Conservation (phyloP, 2,329 filamentous ascomycete genomes). For the Aspergillus alliaceus region DNA sequence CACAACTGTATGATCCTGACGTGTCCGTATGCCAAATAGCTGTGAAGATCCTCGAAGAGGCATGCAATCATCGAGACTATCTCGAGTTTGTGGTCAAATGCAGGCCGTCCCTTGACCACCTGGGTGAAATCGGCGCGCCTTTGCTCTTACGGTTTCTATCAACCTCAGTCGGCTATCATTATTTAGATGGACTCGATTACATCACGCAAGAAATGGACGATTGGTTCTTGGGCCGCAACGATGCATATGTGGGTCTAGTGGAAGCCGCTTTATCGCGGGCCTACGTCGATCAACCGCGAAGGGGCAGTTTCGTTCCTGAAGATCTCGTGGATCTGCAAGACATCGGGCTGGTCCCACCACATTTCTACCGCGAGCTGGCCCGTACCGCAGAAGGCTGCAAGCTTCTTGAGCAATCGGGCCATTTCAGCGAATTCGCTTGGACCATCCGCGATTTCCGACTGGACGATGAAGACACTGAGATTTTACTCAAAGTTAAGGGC, state of each 20-base stretch:
- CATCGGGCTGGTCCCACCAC: slow-evolving; percentile 74
- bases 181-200: slow-evolving; percentile 93
- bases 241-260: slow-evolving; percentile 90
- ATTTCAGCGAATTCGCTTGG: slow-evolving; percentile 88
- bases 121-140: slow-evolving; percentile 94
- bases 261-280: slow-evolving; percentile 92
- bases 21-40: slow-evolving; percentile 95
- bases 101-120: slow-evolving; percentile 86
- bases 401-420: slow-evolving; percentile 85
- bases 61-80: slow-evolving; percentile 87
- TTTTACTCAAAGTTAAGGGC: slow-evolving; percentile 90
- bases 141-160: slow-evolving; percentile 89
- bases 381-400: slow-evolving; percentile 90
- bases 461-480: slow-evolving; percentile 80
- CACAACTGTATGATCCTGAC: slow-evolving; percentile 94
- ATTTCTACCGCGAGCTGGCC: slow-evolving; percentile 95
- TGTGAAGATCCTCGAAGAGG: slow-evolving; percentile 95
- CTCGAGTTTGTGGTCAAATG: slow-evolving; percentile 97
- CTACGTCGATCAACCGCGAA: slow-evolving; percentile 59
- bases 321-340: slow-evolving; percentile 60
- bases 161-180: slow-evolving; percentile 96
- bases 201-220: slow-evolving; percentile 99
- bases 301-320: slow-evolving; percentile 53
- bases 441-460: slow-evolving; percentile 87
- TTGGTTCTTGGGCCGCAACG: slow-evolving; percentile 96